Evolutionary conservation across 2,329 filamentous ascomycete species (phyloP), one percentile per base, ranked within the genome.

Genomic region (Beauveria asiatica): DNA sequence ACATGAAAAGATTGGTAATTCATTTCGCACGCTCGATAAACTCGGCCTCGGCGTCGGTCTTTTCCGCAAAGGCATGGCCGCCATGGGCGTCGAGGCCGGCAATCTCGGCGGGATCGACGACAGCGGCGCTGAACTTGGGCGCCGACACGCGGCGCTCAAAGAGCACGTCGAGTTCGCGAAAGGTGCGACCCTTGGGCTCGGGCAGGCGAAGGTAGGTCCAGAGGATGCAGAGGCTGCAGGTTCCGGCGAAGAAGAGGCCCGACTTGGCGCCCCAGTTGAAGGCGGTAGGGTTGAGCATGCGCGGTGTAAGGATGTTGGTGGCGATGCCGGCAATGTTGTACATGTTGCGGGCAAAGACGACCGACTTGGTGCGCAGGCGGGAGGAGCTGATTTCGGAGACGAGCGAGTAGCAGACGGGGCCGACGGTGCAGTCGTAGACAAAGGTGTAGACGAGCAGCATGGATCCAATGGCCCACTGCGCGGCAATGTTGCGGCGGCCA

Each of bases 331-430:
- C 67, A 5, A 81, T 69, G 63, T 83, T 80, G 70, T 81, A 83
- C 21, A 74, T 58, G 63, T 74, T 76, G 52, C 78, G 71, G 1
- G 75, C 76, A 19, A 80, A 66, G 13, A 78, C 76, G 19, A 79
- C 74, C 0, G 76, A 76, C 67, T 79, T 77, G 52, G 74, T 76
- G 50, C 77, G 72, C 21, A 80, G 72, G 44, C 77, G 76, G 4
- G 76, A 78, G 0, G 76, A 77, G 0, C 73, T 72, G 3, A 79
- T 63, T 66, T 80, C 78, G 1, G 78, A 83, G 5, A 96, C 91
- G 39, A 96, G 81, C 0, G 90, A 93, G 75, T 94, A 96, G 74
- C 89, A 92, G 27, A 96, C 90, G 42, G 63, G 74, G 0, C 74
- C 74, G 27, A 76, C 70, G 5, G 73, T 75, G 44, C 66, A 67